These are phyloP conservation scores for Coemansia sp. DNA, from an alignment of 192 early-diverging fungal genomes.

Conservation along the genomic window DNA sequence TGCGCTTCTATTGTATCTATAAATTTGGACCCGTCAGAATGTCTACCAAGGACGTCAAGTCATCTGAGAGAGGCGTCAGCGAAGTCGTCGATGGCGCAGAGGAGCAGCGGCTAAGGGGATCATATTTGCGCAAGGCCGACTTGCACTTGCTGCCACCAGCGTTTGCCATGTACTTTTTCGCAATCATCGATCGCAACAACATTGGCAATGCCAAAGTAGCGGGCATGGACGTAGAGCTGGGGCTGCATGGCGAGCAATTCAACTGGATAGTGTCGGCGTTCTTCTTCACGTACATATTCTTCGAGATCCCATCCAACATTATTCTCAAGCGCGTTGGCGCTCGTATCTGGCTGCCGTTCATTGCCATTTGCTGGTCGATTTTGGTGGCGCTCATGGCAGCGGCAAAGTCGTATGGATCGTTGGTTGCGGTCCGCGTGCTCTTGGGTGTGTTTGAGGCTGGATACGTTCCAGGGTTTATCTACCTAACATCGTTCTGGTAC, in stretches of 20 bases:
- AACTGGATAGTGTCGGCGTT: constrained; percentile 62
- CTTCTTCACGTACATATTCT: constrained; percentile 69
- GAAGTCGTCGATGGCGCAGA: not conserved
- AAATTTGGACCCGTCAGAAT: not conserved
- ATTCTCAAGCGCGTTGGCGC: constrained; percentile 49
- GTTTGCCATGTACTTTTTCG: constrained; percentile 54
- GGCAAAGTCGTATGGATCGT: constrained; percentile 58
- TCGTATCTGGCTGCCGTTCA: constrained; percentile 51
- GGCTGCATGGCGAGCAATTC: constrained; percentile 48
- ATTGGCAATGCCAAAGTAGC: constrained; percentile 55
- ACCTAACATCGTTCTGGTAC: constrained; percentile 61
- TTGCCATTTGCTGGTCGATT: constrained; percentile 50
- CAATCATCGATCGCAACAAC: constrained; percentile 55
- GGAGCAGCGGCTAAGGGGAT: constrained; percentile 18
- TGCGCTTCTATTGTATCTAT: not conserved
- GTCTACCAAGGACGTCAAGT: constrained; percentile 1
- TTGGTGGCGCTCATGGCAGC: constrained; percentile 62
- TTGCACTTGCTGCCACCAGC: constrained; percentile 59
- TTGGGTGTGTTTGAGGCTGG: constrained; percentile 63
- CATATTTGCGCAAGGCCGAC: constrained; percentile 60
- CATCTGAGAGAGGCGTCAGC: not conserved
- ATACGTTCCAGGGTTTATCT: constrained; percentile 74
- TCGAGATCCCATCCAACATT: constrained; percentile 67
- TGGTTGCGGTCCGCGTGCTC: constrained; percentile 50
- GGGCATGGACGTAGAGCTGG: constrained; percentile 42